These are phyloP conservation scores for Colletotrichum orbiculare DNA, from an alignment of 2,329 filamentous ascomycete species.

Conservation along the genomic window DNA sequence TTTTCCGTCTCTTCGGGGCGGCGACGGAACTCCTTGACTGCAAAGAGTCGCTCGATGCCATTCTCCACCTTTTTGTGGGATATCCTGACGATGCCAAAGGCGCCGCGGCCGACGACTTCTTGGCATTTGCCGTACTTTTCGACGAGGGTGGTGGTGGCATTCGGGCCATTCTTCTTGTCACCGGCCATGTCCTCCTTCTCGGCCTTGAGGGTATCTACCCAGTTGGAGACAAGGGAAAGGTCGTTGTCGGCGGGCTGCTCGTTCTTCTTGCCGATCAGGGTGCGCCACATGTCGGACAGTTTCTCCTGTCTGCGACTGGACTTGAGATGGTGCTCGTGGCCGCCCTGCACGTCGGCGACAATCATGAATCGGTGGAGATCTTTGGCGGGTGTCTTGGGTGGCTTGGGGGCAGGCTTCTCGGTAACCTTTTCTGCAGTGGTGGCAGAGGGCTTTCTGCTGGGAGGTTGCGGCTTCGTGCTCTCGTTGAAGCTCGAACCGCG, in stretches of 20 bases:
- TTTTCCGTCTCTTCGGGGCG: slow-evolving; percentile 94
- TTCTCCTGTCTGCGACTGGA: slow-evolving; percentile 94
- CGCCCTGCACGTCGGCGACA: slow-evolving; percentile 67
- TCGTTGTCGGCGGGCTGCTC: slow-evolving; percentile 78
- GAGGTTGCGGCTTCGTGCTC: slow-evolving; percentile 54
- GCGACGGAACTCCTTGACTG: slow-evolving; percentile 97
- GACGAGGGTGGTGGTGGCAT: slow-evolving; percentile 81
- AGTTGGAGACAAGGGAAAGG: slow-evolving; percentile 91
- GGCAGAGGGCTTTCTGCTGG: slow-evolving; percentile 44
- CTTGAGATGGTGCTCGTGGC: slow-evolving; percentile 89
- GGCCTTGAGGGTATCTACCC: slow-evolving; percentile 94
- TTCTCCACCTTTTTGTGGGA: slow-evolving; percentile 94
- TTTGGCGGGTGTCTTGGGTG: slow-evolving; percentile 48
- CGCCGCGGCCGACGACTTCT: slow-evolving; percentile 93
- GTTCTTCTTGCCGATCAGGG: slow-evolving; percentile 86
- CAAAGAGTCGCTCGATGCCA: slow-evolving; percentile 90
- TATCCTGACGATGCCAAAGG: slow-evolving; percentile 96
- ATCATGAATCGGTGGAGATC: slow-evolving; percentile 62
- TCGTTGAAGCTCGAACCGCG: slow-evolving; percentile 47
- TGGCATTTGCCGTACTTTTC: slow-evolving; percentile 99
- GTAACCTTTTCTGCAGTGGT: slow-evolving; percentile 42
- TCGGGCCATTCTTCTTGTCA: slow-evolving; percentile 82
- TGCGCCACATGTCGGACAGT: slow-evolving; percentile 89
- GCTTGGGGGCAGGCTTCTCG: slow-evolving; percentile 46
- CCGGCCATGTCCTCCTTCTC: slow-evolving; percentile 75